Evolutionary conservation across 1,284 basidiomycete species (phyloP).

Genomic region (Rhodotorula glutinis): DNA sequence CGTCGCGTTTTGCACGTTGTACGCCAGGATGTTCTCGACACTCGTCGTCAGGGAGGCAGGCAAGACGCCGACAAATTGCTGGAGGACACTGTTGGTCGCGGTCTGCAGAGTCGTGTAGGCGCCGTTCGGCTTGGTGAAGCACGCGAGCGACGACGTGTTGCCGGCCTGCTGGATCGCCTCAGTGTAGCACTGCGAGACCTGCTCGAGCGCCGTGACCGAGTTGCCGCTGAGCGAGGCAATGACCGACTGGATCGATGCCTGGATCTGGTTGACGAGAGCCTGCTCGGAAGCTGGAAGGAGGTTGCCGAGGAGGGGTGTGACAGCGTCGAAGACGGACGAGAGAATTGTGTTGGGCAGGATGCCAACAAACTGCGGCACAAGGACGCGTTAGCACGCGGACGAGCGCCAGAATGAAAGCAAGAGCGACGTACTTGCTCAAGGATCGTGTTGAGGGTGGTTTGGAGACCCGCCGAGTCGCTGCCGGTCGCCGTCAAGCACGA

Average conservation of each 20-base stretch:
- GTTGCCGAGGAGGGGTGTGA: slow-evolving; percentile 37
- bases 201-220: slow-evolving; percentile 39
- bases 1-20: slow-evolving; percentile 36
- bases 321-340: slow-evolving; percentile 35
- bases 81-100: slow-evolving; percentile 38
- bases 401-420: background rate
- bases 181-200: slow-evolving; percentile 36
- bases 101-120: slow-evolving; percentile 39
- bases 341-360: slow-evolving; percentile 42
- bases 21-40: slow-evolving; percentile 36
- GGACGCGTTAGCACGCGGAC: too few species aligned
- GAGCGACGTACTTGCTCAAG: slow-evolving; percentile 33
- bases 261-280: slow-evolving; percentile 39
- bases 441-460: slow-evolving; percentile 39
- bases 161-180: slow-evolving; percentile 36
- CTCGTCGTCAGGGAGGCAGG: slow-evolving; percentile 26
- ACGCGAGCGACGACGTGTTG: slow-evolving; percentile 38
- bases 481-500: slow-evolving; percentile 38
- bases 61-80: slow-evolving; percentile 41
- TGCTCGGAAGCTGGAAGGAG: slow-evolving; percentile 36
- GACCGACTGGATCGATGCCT: slow-evolving; percentile 38
- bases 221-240: slow-evolving; percentile 37
- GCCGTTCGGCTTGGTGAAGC: slow-evolving; percentile 36
- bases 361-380: slow-evolving; percentile 35
- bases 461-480: slow-evolving; percentile 30